Percentiles rank a stretch among this genome's conserved stretches.
Evolutionary conservation across 345 rosid genomes (phyloP).

Genomic region (Citrus medica): DNA sequence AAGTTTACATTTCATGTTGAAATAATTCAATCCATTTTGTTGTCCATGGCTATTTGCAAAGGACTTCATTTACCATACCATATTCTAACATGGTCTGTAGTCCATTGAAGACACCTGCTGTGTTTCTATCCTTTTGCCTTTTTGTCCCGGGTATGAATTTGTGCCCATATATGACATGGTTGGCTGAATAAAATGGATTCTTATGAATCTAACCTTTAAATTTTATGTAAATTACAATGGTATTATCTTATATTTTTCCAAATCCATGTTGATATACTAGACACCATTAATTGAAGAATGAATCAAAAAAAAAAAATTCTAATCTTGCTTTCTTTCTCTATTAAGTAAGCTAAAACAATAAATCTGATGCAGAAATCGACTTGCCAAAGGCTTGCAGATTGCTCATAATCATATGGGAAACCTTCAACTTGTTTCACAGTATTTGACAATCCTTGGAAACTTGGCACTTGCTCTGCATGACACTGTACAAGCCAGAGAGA

Average conservation of each 20-base stretch:
- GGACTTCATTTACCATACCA: neutral
- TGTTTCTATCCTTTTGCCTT: neutral
- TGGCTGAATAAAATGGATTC: neutral
- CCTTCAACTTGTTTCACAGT: constrained; percentile 96
- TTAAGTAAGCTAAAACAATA: neutral
- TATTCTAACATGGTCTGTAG: constrained; percentile 1
- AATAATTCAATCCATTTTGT: neutral
- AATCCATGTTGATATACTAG: neutral
- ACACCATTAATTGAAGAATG: neutral
- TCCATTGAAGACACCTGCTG: neutral
- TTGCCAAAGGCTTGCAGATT: constrained; percentile 94
- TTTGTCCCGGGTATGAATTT: neutral
- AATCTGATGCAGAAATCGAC: constrained; percentile 60
- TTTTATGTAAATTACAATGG: neutral
- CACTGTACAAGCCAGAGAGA: constrained; percentile 89
- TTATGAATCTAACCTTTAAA: neutral
- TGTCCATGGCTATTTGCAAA: neutral
- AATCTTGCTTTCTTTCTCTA: neutral
- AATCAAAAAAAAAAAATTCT: neutral
- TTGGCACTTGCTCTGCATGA: constrained; percentile 93
- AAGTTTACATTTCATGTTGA: neutral
- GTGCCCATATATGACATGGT: neutral
- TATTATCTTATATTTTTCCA: neutral
- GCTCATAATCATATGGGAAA: constrained; percentile 89
- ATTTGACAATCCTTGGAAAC: constrained; percentile 84